Conservation (phyloP, 768 basidiomycete genomes). For the Cystoderma amianthinum region DNA sequence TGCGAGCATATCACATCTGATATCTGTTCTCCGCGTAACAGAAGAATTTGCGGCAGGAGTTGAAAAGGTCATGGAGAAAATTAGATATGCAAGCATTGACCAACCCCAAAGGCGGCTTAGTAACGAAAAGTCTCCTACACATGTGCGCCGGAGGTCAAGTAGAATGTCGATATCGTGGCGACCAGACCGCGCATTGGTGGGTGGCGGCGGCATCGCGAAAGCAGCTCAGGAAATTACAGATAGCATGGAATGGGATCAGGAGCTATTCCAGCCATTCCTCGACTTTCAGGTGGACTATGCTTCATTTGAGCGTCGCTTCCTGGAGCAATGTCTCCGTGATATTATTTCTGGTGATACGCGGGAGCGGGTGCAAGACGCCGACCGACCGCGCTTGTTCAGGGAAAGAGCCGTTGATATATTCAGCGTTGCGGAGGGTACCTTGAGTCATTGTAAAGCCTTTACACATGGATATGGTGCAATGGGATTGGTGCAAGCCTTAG, state of each 20-base stretch:
- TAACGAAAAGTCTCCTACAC: constrained; percentile 20
- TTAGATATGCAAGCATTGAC: constrained; percentile 29
- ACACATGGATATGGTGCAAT: constrained; percentile 86
- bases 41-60: constrained; percentile 76
- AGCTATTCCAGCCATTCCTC: constrained; percentile 90
- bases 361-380: constrained; percentile 28
- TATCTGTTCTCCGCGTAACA: constrained; percentile 63
- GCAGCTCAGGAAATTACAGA: constrained; percentile 18
- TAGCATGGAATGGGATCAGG: constrained; percentile 78
- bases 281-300: constrained; percentile 87
- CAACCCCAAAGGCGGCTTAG: constrained; percentile 6
- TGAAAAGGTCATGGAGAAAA: constrained; percentile 74
- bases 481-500: constrained; percentile 69
- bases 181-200: constrained; percentile 26
- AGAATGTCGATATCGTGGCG: constrained; percentile 65
- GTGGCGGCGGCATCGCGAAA: constrained; percentile 12
- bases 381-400: constrained; percentile 58
- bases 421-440: constrained; percentile 71
- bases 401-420: constrained; percentile 76
- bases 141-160: constrained; percentile 46
- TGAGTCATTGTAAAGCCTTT: constrained; percentile 67
- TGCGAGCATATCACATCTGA: constrained; percentile 59
- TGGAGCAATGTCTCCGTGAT: constrained; percentile 52
- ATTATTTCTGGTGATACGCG: constrained; percentile 36
- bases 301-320: constrained; percentile 62